phyloP scores from a whole-genome alignment of 1,139 yeast genomes.

The Meyerozyma smithsonii region DNA sequence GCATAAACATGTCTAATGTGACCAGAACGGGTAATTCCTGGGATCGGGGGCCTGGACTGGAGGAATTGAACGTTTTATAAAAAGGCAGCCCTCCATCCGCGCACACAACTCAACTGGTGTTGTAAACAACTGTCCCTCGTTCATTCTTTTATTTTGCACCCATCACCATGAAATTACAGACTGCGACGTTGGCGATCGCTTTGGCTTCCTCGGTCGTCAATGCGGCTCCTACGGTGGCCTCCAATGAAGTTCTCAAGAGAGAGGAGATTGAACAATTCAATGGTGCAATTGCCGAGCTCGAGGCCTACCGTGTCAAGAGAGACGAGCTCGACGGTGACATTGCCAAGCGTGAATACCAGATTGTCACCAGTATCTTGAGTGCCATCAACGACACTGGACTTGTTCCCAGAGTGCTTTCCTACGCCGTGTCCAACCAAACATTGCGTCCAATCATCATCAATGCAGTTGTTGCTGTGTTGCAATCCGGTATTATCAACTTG shows the following conservation, averaged over 20 bases:
- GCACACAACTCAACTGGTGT: neutral
- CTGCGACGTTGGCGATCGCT: slow-evolving; percentile 8
- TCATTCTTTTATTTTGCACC: slow-evolving; percentile 1
- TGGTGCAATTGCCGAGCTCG: slow-evolving; percentile 7
- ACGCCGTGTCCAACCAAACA: slow-evolving; percentile 29
- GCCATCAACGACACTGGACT: slow-evolving; percentile 36
- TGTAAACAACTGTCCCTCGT: neutral
- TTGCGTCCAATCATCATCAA: slow-evolving; percentile 34
- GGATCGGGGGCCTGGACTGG: neutral
- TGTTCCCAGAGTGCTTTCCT: slow-evolving; percentile 35
- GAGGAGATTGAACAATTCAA: slow-evolving; percentile 5
- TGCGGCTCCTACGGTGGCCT: slow-evolving; percentile 11
- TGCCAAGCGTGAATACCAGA: slow-evolving; percentile 20
- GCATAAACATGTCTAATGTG: neutral
- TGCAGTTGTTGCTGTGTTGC: slow-evolving; percentile 27
- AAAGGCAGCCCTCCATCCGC: neutral
- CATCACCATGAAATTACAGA: slow-evolving; percentile 11
- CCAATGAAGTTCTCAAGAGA: slow-evolving; percentile 11
- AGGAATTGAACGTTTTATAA: neutral
- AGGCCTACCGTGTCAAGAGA: slow-evolving; percentile 8
- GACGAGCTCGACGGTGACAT: slow-evolving; percentile 3
- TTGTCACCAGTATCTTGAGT: slow-evolving; percentile 40
- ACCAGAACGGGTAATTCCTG: neutral
- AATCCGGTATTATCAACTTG: slow-evolving; percentile 30
- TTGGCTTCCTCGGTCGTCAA: slow-evolving; percentile 7